Conservation (phyloP, 129 eudicot genomes). For the Tanacetum coccineum region DNA sequence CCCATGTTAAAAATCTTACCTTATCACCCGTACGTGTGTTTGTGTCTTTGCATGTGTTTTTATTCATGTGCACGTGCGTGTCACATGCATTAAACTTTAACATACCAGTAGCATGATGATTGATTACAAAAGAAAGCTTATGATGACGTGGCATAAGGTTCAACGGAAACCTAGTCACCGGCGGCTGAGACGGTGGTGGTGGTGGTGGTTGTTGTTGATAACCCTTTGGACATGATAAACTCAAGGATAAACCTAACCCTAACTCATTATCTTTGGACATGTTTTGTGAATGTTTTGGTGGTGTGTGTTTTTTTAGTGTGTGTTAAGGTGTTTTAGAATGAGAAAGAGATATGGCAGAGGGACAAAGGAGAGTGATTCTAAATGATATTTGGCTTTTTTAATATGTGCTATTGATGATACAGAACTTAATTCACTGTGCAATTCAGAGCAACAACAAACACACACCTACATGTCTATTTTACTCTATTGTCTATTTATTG, state of each 20-base stretch:
- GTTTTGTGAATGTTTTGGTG: constrained; percentile 8
- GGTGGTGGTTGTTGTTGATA: constrained; percentile 36
- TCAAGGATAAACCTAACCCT: constrained; percentile 48
- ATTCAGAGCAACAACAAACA: constrained; percentile 31
- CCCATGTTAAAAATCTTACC: neutral
- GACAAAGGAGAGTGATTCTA: constrained; percentile 37
- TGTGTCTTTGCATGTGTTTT: neutral
- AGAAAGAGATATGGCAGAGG: constrained; percentile 31
- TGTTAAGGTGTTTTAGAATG: neutral
- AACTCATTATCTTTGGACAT: constrained; percentile 60
- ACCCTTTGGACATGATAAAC: constrained; percentile 43
- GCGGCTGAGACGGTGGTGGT: constrained; percentile 11
- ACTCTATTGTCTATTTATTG: neutral
- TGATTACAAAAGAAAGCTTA: constrained; percentile 27
- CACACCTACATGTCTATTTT: constrained; percentile 30
- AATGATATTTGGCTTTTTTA: constrained; percentile 35
- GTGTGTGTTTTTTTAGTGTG: neutral
- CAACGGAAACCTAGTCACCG: constrained; percentile 32
- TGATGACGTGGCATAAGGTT: constrained; percentile 36
- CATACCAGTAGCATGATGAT: constrained; percentile 27
- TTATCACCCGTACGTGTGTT: constrained; percentile 18
- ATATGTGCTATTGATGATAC: constrained; percentile 24
- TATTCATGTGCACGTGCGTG: neutral
- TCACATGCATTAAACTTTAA: constrained; percentile 19
- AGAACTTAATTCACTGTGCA: constrained; percentile 38